Evolutionary conservation across 495 filamentous ascomycete species (phyloP), one percentile per base, ranked within the genome.

Genomic region (Emericellopsis terricola): DNA sequence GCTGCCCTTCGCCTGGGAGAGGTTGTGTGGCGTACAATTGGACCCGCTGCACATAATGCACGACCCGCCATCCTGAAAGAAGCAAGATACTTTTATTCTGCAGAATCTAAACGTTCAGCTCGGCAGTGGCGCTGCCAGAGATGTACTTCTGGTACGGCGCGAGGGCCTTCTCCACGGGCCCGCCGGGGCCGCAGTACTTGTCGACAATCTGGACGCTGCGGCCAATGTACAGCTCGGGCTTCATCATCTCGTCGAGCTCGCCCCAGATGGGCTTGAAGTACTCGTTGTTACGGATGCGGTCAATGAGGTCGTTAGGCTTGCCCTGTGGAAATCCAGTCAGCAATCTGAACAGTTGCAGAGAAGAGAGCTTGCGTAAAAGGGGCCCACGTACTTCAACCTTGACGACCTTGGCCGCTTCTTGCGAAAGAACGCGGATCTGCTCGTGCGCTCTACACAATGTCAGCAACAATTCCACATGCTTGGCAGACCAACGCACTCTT

Each of bases 391-490:
- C 43, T 36, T 65, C 47, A 15, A 62, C 65, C 65, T 94, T 94
- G 33, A 97, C 83, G 13, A 76, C 71, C 26, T 65, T 64, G 40
- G 65, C 67, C 3, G 89, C 85, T 59, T 96, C 63, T 53, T 87
- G 85, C n/a, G 72, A 80, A 38, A 94, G 65, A 10, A 93, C 79
- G 37, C 80, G 72, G 57, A 96, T 84, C 48, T 83, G 62, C 59
- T 96, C 89, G 52, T 97, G 91, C 3, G 89, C 78, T 14, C 34
- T 36, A 29, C 4, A 32, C 8, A 14, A 3, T 15, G 6, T 36
- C 20, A 19, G 21, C 11, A 13, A 20, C 10, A 8, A n/a, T 18
- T 19, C 19, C 2, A 16, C 9, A 15, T 9, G 8, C 2, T 18
- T 4, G 33, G 9, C 4, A 7, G 14, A 9, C n/a, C 20, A 28